Base-by-base conservation (phyloP, 83 land plant genomes). In the Diphasiastrum complanatum region DNA sequence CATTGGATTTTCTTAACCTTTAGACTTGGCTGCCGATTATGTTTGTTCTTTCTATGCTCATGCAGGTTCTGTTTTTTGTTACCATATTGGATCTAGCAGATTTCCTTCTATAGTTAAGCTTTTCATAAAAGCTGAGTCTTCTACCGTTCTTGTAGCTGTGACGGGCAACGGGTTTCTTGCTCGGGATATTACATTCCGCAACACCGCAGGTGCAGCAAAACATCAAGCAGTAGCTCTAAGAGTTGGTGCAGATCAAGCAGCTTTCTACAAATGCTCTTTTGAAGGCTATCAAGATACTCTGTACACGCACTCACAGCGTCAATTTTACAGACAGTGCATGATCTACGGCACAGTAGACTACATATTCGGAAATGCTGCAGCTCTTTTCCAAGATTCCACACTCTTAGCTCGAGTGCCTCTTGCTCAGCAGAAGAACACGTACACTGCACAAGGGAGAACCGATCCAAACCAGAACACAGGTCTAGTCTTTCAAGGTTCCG, bases 361-460 rank as follows among this genome's bases (percentile, higher is more conserved):
- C 59, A 55, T 55, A 24, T 55, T 55, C 31, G 59, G 59, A 55
- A 55, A 55, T 30, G 59, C 59, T 24, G 59, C 59, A 55, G 59
- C 59, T 6, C n/a, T 55, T 10, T 55, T 55, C 19, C 59, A 20
- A 8, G 11, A 27, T 11, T 27, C 35, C 16, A 27, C 20, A 12
- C 34, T 55, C 35, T 11, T 55, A 11, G 59, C 59, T n/a, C 8
- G 59, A 32, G 34, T 27, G 11, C 59, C 59, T 27, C 8, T 55
- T 10, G 35, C 34, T 1, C 26, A 33, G 18, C 59, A 55, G 1
- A 12, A 55, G 59, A 55, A 55, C 34, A 27, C 34, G 26, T 55
- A 26, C 35, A 55, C 59, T 20, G 59, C 59, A 11, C 59, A 55
- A 19, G 59, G 59, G n/a, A 27, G 59, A 32, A 25, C 34, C 14